Percentiles rank a stretch among this genome's conserved stretches.
Evolutionary conservation across 305 asterid genomes (phyloP).

Genomic region (Fraxinus greggii): DNA sequence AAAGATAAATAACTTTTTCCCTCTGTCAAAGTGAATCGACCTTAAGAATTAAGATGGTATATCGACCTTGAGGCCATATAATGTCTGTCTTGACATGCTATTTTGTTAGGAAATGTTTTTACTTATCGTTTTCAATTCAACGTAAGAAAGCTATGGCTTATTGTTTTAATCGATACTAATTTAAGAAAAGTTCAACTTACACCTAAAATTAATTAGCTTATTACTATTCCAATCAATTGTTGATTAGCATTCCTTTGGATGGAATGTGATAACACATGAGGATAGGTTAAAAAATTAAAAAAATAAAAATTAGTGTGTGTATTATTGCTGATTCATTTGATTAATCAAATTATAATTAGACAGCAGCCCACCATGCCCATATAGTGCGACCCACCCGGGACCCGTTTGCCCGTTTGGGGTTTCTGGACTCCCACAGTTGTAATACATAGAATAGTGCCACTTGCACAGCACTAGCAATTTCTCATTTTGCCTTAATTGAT

Average conservation of each 20-base stretch:
- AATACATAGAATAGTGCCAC: not conserved
- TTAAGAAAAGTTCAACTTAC: not conserved
- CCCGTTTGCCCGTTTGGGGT: not conserved
- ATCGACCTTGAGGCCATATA: not conserved
- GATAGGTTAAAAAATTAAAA: not conserved
- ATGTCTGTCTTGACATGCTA: not conserved
- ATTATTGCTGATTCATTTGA: not conserved
- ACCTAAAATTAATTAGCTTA: no score
- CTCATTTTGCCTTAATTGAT: not conserved
- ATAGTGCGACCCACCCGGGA: not conserved
- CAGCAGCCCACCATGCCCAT: not conserved
- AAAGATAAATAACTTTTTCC: no score
- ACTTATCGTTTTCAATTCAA: not conserved
- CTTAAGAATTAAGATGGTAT: not conserved
- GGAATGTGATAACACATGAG: not conserved
- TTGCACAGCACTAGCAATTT: slow-evolving; percentile 12
- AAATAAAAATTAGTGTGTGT: not conserved
- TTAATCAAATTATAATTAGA: not conserved
- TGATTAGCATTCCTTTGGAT: not conserved
- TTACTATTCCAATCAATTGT: not conserved
- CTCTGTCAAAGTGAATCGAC: not conserved
- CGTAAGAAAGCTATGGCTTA: not conserved
- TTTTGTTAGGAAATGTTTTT: not conserved
- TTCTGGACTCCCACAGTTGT: slow-evolving; percentile 2
- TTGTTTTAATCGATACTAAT: no score